Conservation (phyloP, 2,329 filamentous ascomycete species). For the Penicillium psychrosexuale region DNA sequence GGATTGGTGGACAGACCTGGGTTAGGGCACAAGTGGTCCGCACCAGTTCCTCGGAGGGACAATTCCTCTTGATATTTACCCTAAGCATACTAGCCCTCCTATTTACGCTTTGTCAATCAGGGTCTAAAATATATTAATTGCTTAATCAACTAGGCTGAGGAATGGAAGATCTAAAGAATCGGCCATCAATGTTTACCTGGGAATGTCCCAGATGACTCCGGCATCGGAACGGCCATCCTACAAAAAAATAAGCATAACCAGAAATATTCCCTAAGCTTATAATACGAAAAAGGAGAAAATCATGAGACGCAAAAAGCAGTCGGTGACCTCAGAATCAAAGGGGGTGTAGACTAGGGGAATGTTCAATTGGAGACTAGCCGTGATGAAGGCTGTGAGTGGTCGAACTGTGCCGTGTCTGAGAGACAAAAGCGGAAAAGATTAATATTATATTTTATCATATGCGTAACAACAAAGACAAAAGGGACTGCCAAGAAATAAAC, state of each 20-base stretch:
- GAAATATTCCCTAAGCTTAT: background rate
- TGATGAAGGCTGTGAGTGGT: constrained; percentile 14
- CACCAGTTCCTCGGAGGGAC: constrained; percentile 35
- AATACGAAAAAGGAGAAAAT: constrained; percentile 12
- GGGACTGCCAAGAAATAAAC: constrained; percentile 29
- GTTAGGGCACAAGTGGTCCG: constrained; percentile 18
- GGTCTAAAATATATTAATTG: constrained; percentile 12
- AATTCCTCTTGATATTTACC: constrained; percentile 16
- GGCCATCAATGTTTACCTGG: constrained; percentile 1
- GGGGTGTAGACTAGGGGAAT: constrained; percentile 18
- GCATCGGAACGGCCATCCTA: background rate
- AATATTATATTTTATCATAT: background rate
- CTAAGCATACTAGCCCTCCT: constrained; percentile 1
- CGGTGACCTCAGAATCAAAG: constrained; percentile 19
- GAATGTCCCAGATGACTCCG: constrained; percentile 10
- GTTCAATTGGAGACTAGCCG: constrained; percentile 15
- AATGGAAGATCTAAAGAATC: constrained; percentile 26
- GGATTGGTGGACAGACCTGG: constrained; percentile 1
- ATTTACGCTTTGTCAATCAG: constrained; percentile 9
- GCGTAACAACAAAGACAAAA: constrained; percentile 7
- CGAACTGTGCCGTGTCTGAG: constrained; percentile 24
- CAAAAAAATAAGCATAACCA: background rate
- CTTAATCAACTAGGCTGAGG: constrained; percentile 16
- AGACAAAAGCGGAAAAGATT: constrained; percentile 1
- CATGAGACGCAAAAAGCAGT: constrained; percentile 26